A percentile compares a stretch with the other conserved stretches of the same genome.
Evolutionary conservation across 345 rosid species (phyloP).

Genomic region (Xanthoceras sorbifolium): DNA sequence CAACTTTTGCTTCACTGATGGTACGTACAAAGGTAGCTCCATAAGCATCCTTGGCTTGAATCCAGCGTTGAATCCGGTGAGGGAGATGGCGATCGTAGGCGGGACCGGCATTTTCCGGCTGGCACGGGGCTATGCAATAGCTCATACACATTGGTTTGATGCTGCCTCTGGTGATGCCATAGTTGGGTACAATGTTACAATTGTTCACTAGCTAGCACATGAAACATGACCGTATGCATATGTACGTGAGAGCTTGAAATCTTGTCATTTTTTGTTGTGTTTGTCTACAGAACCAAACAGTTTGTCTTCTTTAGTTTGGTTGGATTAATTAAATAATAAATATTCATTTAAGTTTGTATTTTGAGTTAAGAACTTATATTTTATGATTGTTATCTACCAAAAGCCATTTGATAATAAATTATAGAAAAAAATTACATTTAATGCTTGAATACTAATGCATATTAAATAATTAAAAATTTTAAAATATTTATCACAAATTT

Average conservation of each 20-base stretch:
- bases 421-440: no score
- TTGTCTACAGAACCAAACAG: not conserved
- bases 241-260: not conserved
- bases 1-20: constrained; percentile 56
- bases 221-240: not conserved
- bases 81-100: constrained; percentile 70
- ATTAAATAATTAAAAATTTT: no score
- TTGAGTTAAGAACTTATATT: no score
- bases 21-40: constrained; percentile 65
- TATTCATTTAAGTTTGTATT: no score
- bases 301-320: not conserved
- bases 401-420: no score
- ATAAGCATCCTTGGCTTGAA: constrained; percentile 56
- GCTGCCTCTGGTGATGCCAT: constrained; percentile 49
- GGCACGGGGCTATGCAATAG: constrained; percentile 66
- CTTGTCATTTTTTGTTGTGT: not conserved
- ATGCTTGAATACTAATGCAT: no score
- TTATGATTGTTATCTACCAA: no score
- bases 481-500: no score
- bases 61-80: constrained; percentile 27
- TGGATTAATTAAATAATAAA: not conserved
- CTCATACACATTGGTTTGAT: constrained; percentile 43
- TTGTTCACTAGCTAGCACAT: constrained; percentile 36
- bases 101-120: constrained; percentile 61
- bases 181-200: constrained; percentile 62